A percentile compares a stretch with the other conserved stretches of the same genome.
phyloP scores from a whole-genome alignment of 805 yeast genomes.

The Cyberlindnera mrakii region DNA sequence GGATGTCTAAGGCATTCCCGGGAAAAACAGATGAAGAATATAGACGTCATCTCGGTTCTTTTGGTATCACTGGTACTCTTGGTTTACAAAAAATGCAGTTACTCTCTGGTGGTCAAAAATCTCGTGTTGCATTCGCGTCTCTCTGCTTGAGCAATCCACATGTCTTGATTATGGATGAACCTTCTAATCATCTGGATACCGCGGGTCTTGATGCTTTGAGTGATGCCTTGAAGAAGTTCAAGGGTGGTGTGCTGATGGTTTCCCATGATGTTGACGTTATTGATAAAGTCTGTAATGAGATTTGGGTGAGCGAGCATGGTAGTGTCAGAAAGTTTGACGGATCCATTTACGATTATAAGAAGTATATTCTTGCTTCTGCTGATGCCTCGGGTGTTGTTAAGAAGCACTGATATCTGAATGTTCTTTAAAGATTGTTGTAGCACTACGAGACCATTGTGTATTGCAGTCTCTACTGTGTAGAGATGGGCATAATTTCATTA shows the following conservation, averaged over 20 bases:
- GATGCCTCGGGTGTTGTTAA: conserved; percentile 87
- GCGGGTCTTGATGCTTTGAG: conserved; percentile 95
- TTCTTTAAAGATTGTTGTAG: background rate
- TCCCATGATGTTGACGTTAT: conserved; percentile 95
- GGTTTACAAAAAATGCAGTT: conserved; percentile 87
- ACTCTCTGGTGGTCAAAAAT: conserved; percentile 96
- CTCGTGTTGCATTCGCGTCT: conserved; percentile 97
- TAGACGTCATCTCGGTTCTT: conserved; percentile 92
- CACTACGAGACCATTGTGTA: background rate
- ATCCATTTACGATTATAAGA: conserved; percentile 80
- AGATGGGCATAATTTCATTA: no score
- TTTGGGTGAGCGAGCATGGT: conserved; percentile 92
- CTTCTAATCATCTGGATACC: conserved; percentile 97
- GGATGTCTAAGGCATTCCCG: conserved; percentile 88
- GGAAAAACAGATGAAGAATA: conserved; percentile 96
- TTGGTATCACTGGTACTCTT: conserved; percentile 92
- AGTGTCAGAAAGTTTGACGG: conserved; percentile 76
- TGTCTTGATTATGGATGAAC: conserved; percentile 89
- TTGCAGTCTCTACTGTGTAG: no score
- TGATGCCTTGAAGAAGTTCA: conserved; percentile 78
- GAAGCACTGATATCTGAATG: conserved; percentile 44
- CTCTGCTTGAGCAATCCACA: conserved; percentile 88
- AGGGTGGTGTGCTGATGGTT: conserved; percentile 97
- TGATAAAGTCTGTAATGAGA: conserved; percentile 82
- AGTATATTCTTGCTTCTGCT: conserved; percentile 74